A percentile compares a stretch with the other conserved stretches of the same genome.
Conservation (phyloP, 768 basidiomycete species). For the Boletus subparvulus region DNA sequence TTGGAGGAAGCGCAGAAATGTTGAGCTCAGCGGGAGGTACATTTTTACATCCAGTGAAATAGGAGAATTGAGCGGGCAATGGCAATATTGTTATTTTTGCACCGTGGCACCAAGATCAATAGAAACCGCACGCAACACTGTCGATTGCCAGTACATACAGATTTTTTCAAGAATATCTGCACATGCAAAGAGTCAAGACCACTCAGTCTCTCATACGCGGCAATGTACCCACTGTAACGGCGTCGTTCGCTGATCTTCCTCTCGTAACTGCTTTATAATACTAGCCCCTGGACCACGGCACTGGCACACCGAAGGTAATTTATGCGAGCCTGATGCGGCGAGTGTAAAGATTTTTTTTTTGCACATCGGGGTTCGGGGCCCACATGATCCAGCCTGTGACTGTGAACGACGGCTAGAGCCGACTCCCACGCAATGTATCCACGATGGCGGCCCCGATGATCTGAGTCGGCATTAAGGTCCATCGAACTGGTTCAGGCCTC, state of each 20-base stretch:
- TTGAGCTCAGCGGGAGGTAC: slow-evolving; percentile 12
- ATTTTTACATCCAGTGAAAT: not conserved
- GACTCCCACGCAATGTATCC: not conserved
- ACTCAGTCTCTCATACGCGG: too few species aligned
- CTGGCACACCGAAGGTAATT: not conserved
- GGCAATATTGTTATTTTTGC: too few species aligned
- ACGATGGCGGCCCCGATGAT: not conserved
- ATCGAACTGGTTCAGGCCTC: not conserved
- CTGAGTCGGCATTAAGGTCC: not conserved
- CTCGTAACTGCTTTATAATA: too few species aligned
- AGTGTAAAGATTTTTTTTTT: not conserved
- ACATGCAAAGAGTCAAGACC: too few species aligned
- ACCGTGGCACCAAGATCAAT: too few species aligned
- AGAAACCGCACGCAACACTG: not conserved
- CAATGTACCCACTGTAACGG: too few species aligned
- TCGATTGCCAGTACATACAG: not conserved
- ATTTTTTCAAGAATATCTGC: too few species aligned
- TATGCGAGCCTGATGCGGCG: not conserved
- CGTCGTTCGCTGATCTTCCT: too few species aligned
- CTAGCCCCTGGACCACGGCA: too few species aligned
- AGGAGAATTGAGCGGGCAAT: too few species aligned
- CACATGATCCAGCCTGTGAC: too few species aligned
- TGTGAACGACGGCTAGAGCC: not conserved
- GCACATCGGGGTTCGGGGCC: not conserved
- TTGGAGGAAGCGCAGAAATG: slow-evolving; percentile 10